phyloP scores from a whole-genome alignment of 192 early-diverging fungal species.

The Fimicolochytrium jonesii region DNA sequence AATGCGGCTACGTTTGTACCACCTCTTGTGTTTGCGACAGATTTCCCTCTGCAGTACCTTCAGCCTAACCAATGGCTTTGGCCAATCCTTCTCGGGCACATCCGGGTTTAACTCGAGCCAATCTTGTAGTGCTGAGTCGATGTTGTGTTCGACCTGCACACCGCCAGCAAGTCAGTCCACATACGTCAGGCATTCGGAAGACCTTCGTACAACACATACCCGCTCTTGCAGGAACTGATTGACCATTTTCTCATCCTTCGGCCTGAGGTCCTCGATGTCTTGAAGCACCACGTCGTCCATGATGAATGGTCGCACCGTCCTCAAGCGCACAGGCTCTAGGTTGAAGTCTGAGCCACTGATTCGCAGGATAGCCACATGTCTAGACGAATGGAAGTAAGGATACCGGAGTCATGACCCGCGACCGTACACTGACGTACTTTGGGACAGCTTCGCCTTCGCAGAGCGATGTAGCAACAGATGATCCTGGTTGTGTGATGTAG shows the following conservation, averaged over 20 bases:
- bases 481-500: conserved; percentile 86
- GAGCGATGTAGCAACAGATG: conserved; percentile 86
- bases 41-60: conserved; percentile 7
- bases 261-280: conserved; percentile 41
- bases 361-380: conserved; percentile 54
- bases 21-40: neutral
- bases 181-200: too few species aligned
- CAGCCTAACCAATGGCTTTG: conserved; percentile 70
- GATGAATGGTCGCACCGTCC: conserved; percentile 83
- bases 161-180: too few species aligned
- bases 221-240: conserved; percentile 51
- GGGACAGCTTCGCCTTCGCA: conserved; percentile 73
- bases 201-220: too few species aligned
- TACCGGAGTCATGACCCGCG: too few species aligned
- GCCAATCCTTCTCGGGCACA: conserved; percentile 39
- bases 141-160: conserved; percentile 55
- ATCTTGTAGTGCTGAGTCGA: conserved; percentile 58
- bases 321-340: conserved; percentile 69
- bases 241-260: conserved; percentile 50
- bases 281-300: conserved; percentile 66
- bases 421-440: conserved; percentile 68
- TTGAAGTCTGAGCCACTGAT: conserved; percentile 66
- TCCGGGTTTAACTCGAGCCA: conserved; percentile 45
- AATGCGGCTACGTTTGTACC: neutral
- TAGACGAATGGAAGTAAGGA: too few species aligned